Evolutionary conservation across 345 rosid genomes (phyloP).

Genomic region (Sisymbrium irio): DNA sequence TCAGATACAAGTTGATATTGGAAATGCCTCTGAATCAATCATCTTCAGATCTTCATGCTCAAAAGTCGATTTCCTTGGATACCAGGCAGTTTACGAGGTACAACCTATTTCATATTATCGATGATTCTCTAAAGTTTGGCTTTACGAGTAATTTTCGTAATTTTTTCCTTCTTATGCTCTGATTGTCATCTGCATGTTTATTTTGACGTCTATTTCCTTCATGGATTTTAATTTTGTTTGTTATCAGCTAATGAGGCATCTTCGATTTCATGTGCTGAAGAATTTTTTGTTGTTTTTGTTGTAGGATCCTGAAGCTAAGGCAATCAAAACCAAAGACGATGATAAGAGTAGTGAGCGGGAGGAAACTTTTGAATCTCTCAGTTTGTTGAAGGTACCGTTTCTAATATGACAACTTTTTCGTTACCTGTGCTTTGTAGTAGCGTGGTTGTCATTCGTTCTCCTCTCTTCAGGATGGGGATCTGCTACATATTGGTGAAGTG

Average conservation of each 20-base stretch:
- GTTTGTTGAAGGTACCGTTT: constrained; percentile 58
- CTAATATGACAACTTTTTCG: not conserved
- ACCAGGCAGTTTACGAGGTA: constrained; percentile 87
- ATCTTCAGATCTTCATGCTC: constrained; percentile 71
- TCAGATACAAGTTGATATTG: constrained; percentile 77
- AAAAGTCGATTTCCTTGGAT: constrained; percentile 70
- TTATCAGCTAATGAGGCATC: constrained; percentile 1
- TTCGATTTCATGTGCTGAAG: constrained; percentile 9
- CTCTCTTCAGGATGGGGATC: constrained; percentile 62
- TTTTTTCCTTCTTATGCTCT: not conserved
- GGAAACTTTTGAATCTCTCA: constrained; percentile 55
- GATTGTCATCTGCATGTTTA: constrained; percentile 2
- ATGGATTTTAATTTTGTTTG: constrained; percentile 3
- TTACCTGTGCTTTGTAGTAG: not conserved
- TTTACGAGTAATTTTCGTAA: not conserved
- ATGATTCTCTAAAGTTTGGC: constrained; percentile 18
- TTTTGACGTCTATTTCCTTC: constrained; percentile 5
- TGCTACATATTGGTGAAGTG: constrained; percentile 45
- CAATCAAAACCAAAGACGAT: constrained; percentile 47
- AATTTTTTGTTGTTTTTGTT: constrained; percentile 22
- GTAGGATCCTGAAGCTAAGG: constrained; percentile 72
- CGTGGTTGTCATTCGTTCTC: constrained; percentile 4
- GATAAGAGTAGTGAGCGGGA: constrained; percentile 39
- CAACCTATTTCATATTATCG: not conserved
- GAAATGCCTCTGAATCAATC: constrained; percentile 55